Evolutionary conservation across 2,329 filamentous ascomycete species (phyloP).

Genomic region (Aschersonia sp.): DNA sequence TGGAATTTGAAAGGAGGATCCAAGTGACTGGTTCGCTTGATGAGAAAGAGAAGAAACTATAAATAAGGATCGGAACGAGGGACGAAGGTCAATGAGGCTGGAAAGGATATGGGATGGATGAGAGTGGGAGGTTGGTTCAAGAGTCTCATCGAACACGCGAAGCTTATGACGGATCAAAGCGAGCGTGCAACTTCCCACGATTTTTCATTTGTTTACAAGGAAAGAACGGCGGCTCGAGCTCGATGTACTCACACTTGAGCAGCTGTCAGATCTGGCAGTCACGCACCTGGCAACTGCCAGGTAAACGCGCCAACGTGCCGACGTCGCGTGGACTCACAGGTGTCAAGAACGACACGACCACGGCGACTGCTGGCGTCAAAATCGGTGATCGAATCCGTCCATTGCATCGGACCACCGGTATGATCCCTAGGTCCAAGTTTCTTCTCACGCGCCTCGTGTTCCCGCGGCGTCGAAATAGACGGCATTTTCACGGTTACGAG

Average conservation of each 20-base stretch:
- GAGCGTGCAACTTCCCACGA: neutral
- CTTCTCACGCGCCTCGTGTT: too few species aligned
- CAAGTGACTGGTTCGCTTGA: constrained; percentile 1
- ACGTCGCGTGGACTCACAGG: too few species aligned
- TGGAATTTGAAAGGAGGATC: neutral
- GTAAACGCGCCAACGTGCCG: neutral
- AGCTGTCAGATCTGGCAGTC: neutral
- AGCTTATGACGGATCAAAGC: neutral
- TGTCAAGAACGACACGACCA: too few species aligned
- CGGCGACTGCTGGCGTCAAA: too few species aligned
- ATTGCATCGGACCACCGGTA: too few species aligned
- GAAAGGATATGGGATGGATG: constrained; percentile 3
- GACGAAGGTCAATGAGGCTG: constrained; percentile 2
- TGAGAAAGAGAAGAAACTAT: constrained; percentile 2
- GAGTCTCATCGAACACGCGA: neutral
- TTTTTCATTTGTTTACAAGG: neutral
- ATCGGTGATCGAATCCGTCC: too few species aligned
- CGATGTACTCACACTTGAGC: neutral
- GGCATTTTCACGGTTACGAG: too few species aligned
- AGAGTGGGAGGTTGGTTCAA: neutral
- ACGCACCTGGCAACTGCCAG: neutral
- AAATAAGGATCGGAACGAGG: constrained; percentile 4
- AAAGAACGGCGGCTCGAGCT: constrained; percentile 1
- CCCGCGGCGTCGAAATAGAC: too few species aligned
- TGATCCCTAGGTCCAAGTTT: too few species aligned